These are phyloP conservation scores for Malus domestica DNA, from an alignment of 306 rosid genomes.

Conservation along the genomic window ASM211411v1 NC_041796.1:1538001-1538500, in stretches of 20 bases:
- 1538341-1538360: conserved; percentile 49
- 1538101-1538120: too few species aligned
- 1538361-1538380: conserved; percentile 50
- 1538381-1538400: conserved; percentile 49
- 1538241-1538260: conserved; percentile 13
- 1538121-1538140: too few species aligned
- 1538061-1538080: too few species aligned
- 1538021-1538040: too few species aligned
- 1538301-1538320: conserved; percentile 43
- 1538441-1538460: not conserved
- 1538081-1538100: too few species aligned
- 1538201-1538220: not conserved
- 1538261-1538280: conserved; percentile 37
- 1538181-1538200: not conserved
- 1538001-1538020: too few species aligned
- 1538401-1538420: not conserved
- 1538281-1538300: conserved; percentile 47
- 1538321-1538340: conserved; percentile 51
- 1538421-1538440: not conserved
- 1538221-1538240: conserved; percentile 43
- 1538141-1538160: too few species aligned
- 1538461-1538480: not conserved
- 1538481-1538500: not conserved
- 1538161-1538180: not conserved
- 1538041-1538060: too few species aligned